Base-by-base conservation (phyloP, 106 monocot species). In the Dendrobium huoshanense region DNA sequence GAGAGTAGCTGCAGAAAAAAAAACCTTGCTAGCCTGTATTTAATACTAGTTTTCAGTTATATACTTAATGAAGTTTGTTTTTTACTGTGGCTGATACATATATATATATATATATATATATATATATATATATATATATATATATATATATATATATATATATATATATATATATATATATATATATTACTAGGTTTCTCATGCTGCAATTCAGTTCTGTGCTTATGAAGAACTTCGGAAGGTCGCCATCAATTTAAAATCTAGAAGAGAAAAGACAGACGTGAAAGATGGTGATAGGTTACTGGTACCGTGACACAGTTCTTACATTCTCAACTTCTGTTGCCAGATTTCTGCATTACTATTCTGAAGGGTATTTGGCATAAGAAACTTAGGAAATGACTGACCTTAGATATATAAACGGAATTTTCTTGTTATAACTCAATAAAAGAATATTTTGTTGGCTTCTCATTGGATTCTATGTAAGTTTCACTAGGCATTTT, bases 171-270 rank as follows among this genome's bases (percentile, higher is more conserved):
- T 0, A 13, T 70, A 16, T 70, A 16, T 33, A 70, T 13, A 7
- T 27, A 27, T 27, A n/a, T 27, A 0, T 27, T 27, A 27, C 27
- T 27, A 27, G 27, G 27, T 27, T 27, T 27, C 27, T 27, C 27
- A 27, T 27, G 27, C 27, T 27, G 94, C 97, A 79, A 89, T 97
- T 82, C 97, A 97, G 79, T 97, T 97, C 77, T 94, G 94, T 49
- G 88, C 85, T 18, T 97, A 97, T 84, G 97, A 97, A 85, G 97
- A 94, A 78, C 92, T 97, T 51, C 92, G 89, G 44, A 91, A 91
- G 79, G 4, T 89, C 70, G 55, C 85, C 76, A 25, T 86, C 11
- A 85, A 70, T 41, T 4, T 89, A 13, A 97, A 88, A 82, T 77
- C 72, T 74, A 78, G 67, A 86, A 80, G 80, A 77, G 82, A 79